These are phyloP conservation scores for Rhizopogon rudus DNA, from an alignment of 768 basidiomycete species.

Conservation along the genomic window DNA sequence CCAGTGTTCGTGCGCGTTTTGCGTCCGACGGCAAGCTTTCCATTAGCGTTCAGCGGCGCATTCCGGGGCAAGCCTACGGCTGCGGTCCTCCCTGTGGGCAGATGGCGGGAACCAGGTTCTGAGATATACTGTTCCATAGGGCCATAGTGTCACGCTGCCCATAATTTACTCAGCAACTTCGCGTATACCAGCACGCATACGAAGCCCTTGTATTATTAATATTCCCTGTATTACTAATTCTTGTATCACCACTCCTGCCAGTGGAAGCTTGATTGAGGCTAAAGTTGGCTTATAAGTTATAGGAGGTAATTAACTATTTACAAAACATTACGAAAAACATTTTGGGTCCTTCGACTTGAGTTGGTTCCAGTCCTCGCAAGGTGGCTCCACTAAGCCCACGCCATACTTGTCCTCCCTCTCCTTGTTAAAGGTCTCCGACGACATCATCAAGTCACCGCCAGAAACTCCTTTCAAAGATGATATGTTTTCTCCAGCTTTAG, in stretches of 20 bases:
- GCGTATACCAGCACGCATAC: neutral
- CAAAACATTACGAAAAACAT: no score
- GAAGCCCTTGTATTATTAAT: neutral
- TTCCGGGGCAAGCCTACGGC: slow-evolving; percentile 20
- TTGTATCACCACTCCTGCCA: no score
- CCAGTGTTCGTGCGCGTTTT: slow-evolving; percentile 45
- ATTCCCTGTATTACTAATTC: neutral
- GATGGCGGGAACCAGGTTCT: slow-evolving; percentile 23
- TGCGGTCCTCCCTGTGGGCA: neutral
- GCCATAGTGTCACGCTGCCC: neutral
- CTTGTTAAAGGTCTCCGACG: neutral
- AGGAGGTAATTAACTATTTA: no score
- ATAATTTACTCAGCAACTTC: neutral
- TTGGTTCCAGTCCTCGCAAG: no score
- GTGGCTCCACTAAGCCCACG: neutral
- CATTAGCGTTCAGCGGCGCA: slow-evolving; percentile 37
- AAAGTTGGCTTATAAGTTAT: no score
- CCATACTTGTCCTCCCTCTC: neutral
- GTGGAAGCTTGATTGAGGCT: no score
- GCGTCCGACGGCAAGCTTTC: slow-evolving; percentile 40
- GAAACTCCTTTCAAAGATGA: neutral
- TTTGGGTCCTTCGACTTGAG: no score
- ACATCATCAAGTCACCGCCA: neutral
- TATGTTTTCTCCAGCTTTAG: neutral
- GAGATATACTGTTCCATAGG: slow-evolving; percentile 12